These are phyloP conservation scores for Penicillium paradoxum DNA, from an alignment of 495 filamentous ascomycete genomes.

Conservation along the genomic window DNA sequence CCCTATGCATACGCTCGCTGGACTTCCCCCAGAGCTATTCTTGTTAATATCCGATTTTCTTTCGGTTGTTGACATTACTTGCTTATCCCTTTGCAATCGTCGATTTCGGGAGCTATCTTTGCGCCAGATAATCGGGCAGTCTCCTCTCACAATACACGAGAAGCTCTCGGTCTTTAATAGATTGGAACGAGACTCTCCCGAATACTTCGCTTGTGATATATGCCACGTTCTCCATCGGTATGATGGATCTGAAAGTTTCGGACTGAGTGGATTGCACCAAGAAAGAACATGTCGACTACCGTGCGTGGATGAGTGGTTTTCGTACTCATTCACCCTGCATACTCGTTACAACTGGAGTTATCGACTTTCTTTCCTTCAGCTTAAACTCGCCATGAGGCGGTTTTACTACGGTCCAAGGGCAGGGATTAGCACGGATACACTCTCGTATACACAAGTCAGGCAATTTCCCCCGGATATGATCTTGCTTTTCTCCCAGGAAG, in stretches of 20 bases:
- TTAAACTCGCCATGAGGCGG: no score
- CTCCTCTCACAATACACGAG: not conserved
- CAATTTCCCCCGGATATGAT: no score
- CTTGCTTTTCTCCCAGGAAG: no score
- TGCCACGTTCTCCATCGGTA: slow-evolving; percentile 13
- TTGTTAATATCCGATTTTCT: slow-evolving; percentile 6
- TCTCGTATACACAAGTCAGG: no score
- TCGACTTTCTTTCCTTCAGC: no score
- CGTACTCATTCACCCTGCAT: no score
- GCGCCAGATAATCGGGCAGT: not conserved
- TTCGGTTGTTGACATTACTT: not conserved
- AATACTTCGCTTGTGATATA: slow-evolving; percentile 13
- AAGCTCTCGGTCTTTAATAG: slow-evolving; percentile 8
- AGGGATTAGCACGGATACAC: no score
- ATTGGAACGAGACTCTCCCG: slow-evolving; percentile 9
- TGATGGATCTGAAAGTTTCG: slow-evolving; percentile 14
- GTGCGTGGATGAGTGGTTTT: no score
- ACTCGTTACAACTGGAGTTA: no score
- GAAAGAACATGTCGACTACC: no score
- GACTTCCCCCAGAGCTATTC: slow-evolving; percentile 3
- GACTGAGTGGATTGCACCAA: slow-evolving; percentile 4
- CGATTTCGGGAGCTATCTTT: slow-evolving; percentile 1
- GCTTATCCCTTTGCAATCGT: slow-evolving; percentile 11
- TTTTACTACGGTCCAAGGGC: no score
- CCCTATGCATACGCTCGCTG: slow-evolving; percentile 1